Evolutionary conservation across 768 basidiomycete genomes (phyloP).

Genomic region (Collybiopsis confluens): DNA sequence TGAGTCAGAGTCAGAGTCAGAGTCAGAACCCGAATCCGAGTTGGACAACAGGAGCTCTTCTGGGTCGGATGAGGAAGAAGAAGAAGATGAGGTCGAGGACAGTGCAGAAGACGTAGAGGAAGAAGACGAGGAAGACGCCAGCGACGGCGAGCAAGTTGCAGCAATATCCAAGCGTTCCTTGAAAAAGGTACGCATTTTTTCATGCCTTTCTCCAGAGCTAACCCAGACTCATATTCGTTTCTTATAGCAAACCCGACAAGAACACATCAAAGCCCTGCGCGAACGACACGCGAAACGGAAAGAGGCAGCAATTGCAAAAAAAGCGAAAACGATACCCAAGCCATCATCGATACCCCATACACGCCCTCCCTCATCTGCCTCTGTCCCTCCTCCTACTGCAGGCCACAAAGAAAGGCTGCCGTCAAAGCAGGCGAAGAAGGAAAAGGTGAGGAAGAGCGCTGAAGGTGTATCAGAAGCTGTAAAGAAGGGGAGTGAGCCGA

Average conservation of each 20-base stretch:
- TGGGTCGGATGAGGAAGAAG: background rate
- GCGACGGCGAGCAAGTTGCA: background rate
- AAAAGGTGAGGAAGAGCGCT: too few relatives aligned
- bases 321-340: background rate
- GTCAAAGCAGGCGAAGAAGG: too few relatives aligned
- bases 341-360: background rate
- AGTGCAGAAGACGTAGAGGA: background rate
- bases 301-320: background rate
- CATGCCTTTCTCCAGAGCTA: too few relatives aligned
- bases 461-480: too few relatives aligned
- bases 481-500: too few relatives aligned
- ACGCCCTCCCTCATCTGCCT: too few relatives aligned
- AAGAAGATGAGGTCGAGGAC: background rate
- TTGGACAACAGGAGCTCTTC: background rate
- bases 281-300: background rate
- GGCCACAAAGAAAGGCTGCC: too few relatives aligned
- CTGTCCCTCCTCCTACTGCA: too few relatives aligned
- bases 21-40: background rate
- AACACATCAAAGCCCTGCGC: background rate
- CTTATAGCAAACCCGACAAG: background rate
- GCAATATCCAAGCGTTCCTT: background rate
- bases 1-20: slow-evolving; percentile 17
- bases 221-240: background rate
- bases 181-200: background rate
- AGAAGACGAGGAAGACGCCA: background rate